phyloP scores from a whole-genome alignment of 352 stramenopile genomes.

The Pythium vanterpoolii region DNA sequence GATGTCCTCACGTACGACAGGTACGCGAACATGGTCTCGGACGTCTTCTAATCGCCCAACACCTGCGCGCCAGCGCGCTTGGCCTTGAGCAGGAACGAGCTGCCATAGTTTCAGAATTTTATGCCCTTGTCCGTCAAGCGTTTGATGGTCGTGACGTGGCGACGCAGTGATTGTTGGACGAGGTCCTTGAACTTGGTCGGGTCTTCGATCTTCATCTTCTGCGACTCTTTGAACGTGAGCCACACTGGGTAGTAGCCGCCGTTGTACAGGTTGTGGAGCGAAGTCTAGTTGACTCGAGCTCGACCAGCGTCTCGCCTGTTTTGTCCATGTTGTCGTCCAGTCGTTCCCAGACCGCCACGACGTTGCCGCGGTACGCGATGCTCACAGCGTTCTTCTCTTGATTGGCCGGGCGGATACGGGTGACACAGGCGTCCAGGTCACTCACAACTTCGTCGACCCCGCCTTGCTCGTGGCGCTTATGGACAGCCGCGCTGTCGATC shows the following conservation, averaged over 20 bases:
- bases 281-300: constrained; percentile 88
- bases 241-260: constrained; percentile 88
- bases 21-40: constrained; percentile 80
- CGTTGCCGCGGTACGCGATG: constrained; percentile 83
- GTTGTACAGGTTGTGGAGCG: constrained; percentile 89
- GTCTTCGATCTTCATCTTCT: constrained; percentile 78
- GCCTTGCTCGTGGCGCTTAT: constrained; percentile 82
- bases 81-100: constrained; percentile 86
- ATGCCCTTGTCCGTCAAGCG: constrained; percentile 71
- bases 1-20: constrained; percentile 89
- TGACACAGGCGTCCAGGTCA: constrained; percentile 64
- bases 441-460: constrained; percentile 84
- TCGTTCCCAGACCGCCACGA: constrained; percentile 86
- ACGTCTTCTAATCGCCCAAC: constrained; percentile 43
- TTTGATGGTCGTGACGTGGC: constrained; percentile 81
- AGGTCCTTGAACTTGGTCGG: constrained; percentile 70
- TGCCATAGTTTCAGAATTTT: constrained; percentile 90
- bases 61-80: constrained; percentile 79
- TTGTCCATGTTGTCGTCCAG: constrained; percentile 72
- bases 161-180: constrained; percentile 74
- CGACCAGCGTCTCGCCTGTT: constrained; percentile 68
- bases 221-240: constrained; percentile 77
- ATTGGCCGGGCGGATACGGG: constrained; percentile 50
- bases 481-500: constrained; percentile 71
- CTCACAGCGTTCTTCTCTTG: constrained; percentile 64